Evolutionary conservation across 768 basidiomycete genomes (phyloP).

Genomic region (Fibroporia radiculosa): DNA sequence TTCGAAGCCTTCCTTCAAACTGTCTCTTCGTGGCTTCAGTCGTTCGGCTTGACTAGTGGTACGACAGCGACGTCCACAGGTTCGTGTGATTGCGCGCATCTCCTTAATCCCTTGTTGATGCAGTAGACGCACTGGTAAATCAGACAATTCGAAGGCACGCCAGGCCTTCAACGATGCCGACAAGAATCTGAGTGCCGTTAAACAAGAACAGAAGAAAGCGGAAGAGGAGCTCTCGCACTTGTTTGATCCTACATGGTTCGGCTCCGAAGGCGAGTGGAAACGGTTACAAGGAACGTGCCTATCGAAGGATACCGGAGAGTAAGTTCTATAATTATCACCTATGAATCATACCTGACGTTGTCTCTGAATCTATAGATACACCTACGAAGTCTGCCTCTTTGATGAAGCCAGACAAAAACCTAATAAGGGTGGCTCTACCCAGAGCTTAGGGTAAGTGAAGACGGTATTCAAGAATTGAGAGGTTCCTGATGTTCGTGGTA

Average conservation of each 20-base stretch:
- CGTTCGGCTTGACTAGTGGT: constrained; percentile 45
- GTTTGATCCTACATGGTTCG: constrained; percentile 60
- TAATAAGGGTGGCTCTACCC: constrained; percentile 63
- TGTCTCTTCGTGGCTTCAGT: constrained; percentile 54
- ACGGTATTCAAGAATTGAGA: neutral
- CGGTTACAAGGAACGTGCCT: constrained; percentile 82
- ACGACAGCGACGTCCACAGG: neutral
- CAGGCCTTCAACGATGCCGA: constrained; percentile 60
- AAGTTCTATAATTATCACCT: constrained; percentile 28
- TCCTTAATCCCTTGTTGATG: neutral
- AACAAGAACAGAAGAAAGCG: constrained; percentile 46
- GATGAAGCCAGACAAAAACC: constrained; percentile 83
- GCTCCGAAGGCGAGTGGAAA: constrained; percentile 88
- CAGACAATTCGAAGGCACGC: constrained; percentile 56
- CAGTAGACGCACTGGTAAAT: no score
- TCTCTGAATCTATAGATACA: constrained; percentile 57
- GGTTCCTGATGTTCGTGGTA: constrained; percentile 21
- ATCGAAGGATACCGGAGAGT: constrained; percentile 85
- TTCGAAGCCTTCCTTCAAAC: constrained; percentile 62
- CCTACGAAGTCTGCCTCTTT: constrained; percentile 92
- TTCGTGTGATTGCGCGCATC: neutral
- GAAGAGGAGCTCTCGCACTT: constrained; percentile 57
- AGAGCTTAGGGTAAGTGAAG: constrained; percentile 73
- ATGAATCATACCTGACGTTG: neutral
- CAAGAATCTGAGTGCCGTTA: constrained; percentile 41